These are phyloP conservation scores for Naganishia vishniacii DNA, from an alignment of 768 basidiomycete species.

Conservation along the genomic window DNA sequence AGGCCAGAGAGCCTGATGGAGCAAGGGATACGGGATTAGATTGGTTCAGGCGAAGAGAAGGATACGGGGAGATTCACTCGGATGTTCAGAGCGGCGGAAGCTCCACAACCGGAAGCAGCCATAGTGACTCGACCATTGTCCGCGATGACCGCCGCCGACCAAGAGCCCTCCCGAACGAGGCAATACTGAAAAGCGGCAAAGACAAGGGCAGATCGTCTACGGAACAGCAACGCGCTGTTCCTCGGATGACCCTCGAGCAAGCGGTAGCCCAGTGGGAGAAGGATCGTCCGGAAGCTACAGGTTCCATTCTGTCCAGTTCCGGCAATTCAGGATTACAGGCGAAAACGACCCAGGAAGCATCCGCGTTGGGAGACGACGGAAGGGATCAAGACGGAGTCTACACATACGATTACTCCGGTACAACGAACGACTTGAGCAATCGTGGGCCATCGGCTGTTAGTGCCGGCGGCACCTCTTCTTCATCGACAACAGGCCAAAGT, in stretches of 20 bases:
- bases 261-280: background rate
- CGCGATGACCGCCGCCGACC: background rate
- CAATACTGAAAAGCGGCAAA: background rate
- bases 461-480: background rate
- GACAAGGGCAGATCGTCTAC: background rate
- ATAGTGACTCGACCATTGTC: background rate
- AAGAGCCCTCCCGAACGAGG: background rate
- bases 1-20: background rate
- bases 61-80: constrained; percentile 7
- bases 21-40: background rate
- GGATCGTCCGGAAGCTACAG: background rate
- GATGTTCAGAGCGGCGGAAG: background rate
- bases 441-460: background rate
- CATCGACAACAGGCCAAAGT: background rate
- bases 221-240: background rate
- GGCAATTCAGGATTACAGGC: background rate
- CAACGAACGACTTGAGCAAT: background rate
- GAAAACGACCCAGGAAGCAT: background rate
- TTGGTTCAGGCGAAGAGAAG: background rate
- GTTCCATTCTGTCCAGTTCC: too few species aligned
- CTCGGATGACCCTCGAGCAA: constrained; percentile 7
- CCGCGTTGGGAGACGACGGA: background rate
- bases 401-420: constrained; percentile 18
- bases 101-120: background rate
- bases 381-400: constrained; percentile 15